These are phyloP conservation scores for Pseudogymnoascus sp. DNA, from an alignment of 2,329 filamentous ascomycete species.

Conservation along the genomic window DNA sequence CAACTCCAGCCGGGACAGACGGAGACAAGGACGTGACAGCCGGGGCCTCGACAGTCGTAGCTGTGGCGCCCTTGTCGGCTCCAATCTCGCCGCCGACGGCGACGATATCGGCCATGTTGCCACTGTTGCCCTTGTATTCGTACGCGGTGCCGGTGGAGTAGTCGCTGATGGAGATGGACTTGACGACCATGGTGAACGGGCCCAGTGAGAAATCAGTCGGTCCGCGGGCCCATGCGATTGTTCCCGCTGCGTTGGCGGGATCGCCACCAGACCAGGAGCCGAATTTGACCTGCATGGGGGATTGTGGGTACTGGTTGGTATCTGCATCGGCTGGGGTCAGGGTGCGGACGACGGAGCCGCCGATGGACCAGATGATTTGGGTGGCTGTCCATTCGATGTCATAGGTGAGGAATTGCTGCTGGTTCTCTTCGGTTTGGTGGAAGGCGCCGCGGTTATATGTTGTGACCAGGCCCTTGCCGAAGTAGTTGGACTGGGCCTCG, in stretches of 20 bases:
- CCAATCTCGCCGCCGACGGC: slow-evolving; percentile 73
- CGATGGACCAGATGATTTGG: slow-evolving; percentile 80
- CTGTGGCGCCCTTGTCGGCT: slow-evolving; percentile 51
- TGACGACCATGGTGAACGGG: slow-evolving; percentile 79
- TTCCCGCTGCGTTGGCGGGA: slow-evolving; percentile 63
- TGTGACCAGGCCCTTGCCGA: slow-evolving; percentile 80
- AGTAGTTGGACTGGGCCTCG: slow-evolving; percentile 94
- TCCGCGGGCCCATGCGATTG: slow-evolving; percentile 83
- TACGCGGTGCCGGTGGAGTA: slow-evolving; percentile 90
- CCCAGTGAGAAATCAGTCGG: slow-evolving; percentile 74
- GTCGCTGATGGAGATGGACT: slow-evolving; percentile 69
- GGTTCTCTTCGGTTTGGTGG: slow-evolving; percentile 59
- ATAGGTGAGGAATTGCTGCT: slow-evolving; percentile 74
- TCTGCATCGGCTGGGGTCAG: slow-evolving; percentile 62
- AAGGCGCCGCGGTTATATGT: slow-evolving; percentile 84
- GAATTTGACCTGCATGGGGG: slow-evolving; percentile 89
- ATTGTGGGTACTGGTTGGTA: slow-evolving; percentile 76
- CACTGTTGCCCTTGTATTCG: slow-evolving; percentile 68
- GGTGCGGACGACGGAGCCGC: slow-evolving; percentile 67
- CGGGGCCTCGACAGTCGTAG: slow-evolving; percentile 45
- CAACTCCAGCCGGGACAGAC: slow-evolving; percentile 62
- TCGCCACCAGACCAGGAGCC: slow-evolving; percentile 92
- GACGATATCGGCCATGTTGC: slow-evolving; percentile 73
- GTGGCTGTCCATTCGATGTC: slow-evolving; percentile 83
- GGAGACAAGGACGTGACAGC: slow-evolving; percentile 54